Evolutionary conservation across 2,329 filamentous ascomycete species (phyloP), one percentile per base, ranked within the genome.

Genomic region (Paradendryphiella salina): DNA sequence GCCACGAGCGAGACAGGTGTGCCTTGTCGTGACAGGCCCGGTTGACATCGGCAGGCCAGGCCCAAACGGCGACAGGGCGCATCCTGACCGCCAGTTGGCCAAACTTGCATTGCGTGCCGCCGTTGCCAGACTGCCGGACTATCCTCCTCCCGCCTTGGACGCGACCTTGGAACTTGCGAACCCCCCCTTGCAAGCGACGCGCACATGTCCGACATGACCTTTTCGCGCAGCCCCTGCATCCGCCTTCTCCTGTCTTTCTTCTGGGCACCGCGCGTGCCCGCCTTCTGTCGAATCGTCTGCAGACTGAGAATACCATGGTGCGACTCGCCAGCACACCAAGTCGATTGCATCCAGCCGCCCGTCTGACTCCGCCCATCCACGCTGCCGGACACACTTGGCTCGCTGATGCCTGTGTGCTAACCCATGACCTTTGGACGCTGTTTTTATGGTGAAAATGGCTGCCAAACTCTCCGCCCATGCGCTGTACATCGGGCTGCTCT

Each of bases 31-130:
- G 38, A 29, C 40, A 20, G 40, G 40, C 32, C 44, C 54, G 52
- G 50, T 53, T 21, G 40, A 51, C 45, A 53, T 61, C 58, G 60
- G 54, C 60, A 51, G 56, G n/a, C 40, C 33, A 50, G 33, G 3
- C 40, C 40, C 40, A n/a, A n/a, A 45, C 34, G 40, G 34, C 29
- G 37, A 29, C 14, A 13, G 32, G 33, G 31, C 38, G 42, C 36
- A 33, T 28, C 5, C 21, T 36, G 48, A 32, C 48, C 42, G 48
- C 43, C 42, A 40, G 26, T 51, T 31, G 31, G 40, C 20, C 31
- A 15, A 28, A 21, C 20, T 32, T 28, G 3, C 10, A 14, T 17
- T 18, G 5, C 44, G 10, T 18, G 14, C 37, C 15, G 31, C 21
- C 9, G 9, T 13, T 15, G 35, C 36, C 44, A 46, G 44, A 31